Evolutionary conservation across 2,329 filamentous ascomycete genomes (phyloP).

Genomic region (Chrysoporthe cubensis): DNA sequence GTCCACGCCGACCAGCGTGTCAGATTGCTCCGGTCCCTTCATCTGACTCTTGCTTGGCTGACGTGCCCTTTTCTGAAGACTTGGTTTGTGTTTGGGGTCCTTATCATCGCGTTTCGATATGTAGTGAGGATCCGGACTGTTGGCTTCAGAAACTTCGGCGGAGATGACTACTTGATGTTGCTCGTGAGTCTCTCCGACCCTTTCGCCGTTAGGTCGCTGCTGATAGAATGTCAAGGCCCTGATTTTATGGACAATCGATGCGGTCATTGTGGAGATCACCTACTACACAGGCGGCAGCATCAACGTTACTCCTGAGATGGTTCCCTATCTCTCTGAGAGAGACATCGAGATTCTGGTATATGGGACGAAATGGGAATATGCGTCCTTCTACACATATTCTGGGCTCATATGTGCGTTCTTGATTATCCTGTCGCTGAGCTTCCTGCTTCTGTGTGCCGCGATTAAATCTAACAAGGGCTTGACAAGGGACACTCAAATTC

Average conservation of each 20-base stretch:
- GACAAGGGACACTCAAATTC: slow-evolving; percentile 35
- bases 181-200: slow-evolving; percentile 10
- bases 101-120: slow-evolving; percentile 19
- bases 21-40: no score
- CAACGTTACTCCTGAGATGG: slow-evolving; percentile 31
- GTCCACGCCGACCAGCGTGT: not conserved
- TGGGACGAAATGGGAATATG: slow-evolving; percentile 34
- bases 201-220: no score
- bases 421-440: not conserved
- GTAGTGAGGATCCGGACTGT: slow-evolving; percentile 24
- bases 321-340: slow-evolving; percentile 28
- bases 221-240: slow-evolving; percentile 30
- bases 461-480: not conserved
- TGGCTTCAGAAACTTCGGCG: slow-evolving; percentile 16
- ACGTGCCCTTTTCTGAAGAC: not conserved
- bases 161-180: slow-evolving; percentile 25
- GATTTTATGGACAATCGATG: slow-evolving; percentile 32
- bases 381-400: slow-evolving; percentile 35
- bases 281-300: slow-evolving; percentile 34
- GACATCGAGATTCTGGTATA: slow-evolving; percentile 31
- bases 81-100: slow-evolving; percentile 22
- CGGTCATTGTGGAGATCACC: slow-evolving; percentile 32
- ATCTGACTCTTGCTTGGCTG: not conserved
- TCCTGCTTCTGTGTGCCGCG: rapidly evolving
- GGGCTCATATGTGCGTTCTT: slow-evolving; percentile 34